A percentile compares a stretch with the other conserved stretches of the same genome.
phyloP scores from a whole-genome alignment of 768 basidiomycete species.

The Hypholoma fasciculare region DNA sequence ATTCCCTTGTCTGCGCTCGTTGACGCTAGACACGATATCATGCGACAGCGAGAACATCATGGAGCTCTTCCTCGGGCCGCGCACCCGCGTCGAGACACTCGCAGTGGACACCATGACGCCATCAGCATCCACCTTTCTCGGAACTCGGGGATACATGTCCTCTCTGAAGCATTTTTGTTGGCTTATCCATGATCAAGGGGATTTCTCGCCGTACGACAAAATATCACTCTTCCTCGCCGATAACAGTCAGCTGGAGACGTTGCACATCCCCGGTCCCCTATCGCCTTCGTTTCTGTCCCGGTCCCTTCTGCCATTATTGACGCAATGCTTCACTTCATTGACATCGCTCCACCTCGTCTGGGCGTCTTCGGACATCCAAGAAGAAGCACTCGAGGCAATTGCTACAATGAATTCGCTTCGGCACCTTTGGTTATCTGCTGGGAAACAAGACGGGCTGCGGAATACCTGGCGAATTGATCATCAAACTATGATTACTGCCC shows the following conservation, averaged over 20 bases:
- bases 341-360: slow-evolving; percentile 26
- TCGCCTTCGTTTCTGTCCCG: slow-evolving; percentile 16
- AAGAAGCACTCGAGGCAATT: slow-evolving; percentile 19
- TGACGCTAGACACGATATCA: slow-evolving; percentile 17
- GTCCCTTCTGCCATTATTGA: slow-evolving; percentile 18
- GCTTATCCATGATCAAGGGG: slow-evolving; percentile 10
- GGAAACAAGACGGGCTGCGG: slow-evolving; percentile 19
- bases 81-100: slow-evolving; percentile 12
- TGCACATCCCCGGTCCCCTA: slow-evolving; percentile 18
- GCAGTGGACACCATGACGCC: slow-evolving; percentile 13
- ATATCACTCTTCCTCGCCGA: slow-evolving; percentile 19
- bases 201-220: slow-evolving; percentile 9
- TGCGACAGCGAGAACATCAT: neutral
- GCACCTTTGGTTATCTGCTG: slow-evolving; percentile 28
- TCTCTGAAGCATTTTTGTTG: slow-evolving; percentile 23
- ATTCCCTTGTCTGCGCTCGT: slow-evolving; percentile 20
- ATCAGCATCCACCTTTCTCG: slow-evolving; percentile 5
- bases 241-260: slow-evolving; percentile 25
- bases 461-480: slow-evolving; percentile 28
- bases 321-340: slow-evolving; percentile 14
- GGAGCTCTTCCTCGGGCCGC: slow-evolving; percentile 5
- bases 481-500: slow-evolving; percentile 11
- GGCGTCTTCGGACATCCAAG: slow-evolving; percentile 14
- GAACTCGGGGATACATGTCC: slow-evolving; percentile 18
- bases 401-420: slow-evolving; percentile 18